Conservation (phyloP, 768 basidiomycete genomes). For the Pleurotus cornucopiae region DNA sequence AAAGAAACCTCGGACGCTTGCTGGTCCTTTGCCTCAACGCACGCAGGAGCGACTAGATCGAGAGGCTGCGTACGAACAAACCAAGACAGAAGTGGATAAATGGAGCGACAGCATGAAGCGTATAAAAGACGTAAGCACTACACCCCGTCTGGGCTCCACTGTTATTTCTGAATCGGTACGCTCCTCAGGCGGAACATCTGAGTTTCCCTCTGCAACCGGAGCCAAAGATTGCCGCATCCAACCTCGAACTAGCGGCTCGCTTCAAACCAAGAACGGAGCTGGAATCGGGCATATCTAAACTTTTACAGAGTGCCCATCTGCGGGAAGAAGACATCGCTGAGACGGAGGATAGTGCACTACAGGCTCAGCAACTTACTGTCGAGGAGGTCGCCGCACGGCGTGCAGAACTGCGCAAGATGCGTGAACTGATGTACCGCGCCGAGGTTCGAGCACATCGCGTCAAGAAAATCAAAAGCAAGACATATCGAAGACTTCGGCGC, state of each 20-base stretch:
- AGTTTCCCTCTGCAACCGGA: conserved; percentile 81
- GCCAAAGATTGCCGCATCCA: conserved; percentile 52
- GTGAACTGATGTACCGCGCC: conserved; percentile 91
- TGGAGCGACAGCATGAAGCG: conserved; percentile 87
- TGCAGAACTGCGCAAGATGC: conserved; percentile 79
- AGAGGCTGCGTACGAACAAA: conserved; percentile 91
- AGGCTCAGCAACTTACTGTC: conserved; percentile 75
- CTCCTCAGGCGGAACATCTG: conserved; percentile 56
- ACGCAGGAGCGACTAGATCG: conserved; percentile 88
- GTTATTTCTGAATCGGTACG: too few relatives aligned
- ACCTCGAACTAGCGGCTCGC: conserved; percentile 72
- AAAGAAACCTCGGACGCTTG: conserved; percentile 41
- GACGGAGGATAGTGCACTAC: conserved; percentile 68
- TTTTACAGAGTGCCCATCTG: conserved; percentile 78
- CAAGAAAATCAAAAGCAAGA: conserved; percentile 94
- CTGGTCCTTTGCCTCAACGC: conserved; percentile 83
- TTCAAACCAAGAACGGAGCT: conserved; percentile 89
- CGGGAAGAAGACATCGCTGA: conserved; percentile 73
- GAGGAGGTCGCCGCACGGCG: conserved; percentile 85
- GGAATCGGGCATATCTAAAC: conserved; percentile 77
- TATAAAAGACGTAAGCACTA: conserved; percentile 69
- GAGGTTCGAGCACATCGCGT: conserved; percentile 87
- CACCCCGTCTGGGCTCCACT: too few relatives aligned
- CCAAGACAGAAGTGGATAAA: conserved; percentile 87
- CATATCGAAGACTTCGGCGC: conserved; percentile 80